Percentiles rank a stretch among this genome's conserved stretches.
Conservation (phyloP, 2,329 filamentous ascomycete species). For the Exophiala sp. region DNA sequence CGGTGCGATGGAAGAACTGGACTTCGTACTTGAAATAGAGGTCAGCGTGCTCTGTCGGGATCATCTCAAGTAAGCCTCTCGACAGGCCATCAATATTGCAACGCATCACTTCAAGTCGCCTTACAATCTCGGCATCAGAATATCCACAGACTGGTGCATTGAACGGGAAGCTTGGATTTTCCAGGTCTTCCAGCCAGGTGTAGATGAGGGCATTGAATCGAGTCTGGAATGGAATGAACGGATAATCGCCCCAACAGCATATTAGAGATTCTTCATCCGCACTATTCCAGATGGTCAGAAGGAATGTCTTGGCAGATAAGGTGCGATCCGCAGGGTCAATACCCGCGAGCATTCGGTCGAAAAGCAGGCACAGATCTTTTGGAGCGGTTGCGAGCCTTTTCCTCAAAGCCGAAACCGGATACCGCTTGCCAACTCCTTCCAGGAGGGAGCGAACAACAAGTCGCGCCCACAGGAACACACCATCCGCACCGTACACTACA, state of each 20-base stretch:
- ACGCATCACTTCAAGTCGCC: neutral
- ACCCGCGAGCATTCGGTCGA: neutral
- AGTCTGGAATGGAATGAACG: too few relatives aligned
- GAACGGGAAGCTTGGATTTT: neutral
- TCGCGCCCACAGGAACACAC: constrained; percentile 7
- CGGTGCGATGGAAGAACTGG: neutral
- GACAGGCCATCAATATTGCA: neutral
- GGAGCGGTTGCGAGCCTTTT: neutral
- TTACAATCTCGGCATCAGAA: neutral
- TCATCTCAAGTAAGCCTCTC: neutral
- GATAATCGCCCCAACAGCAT: too few relatives aligned
- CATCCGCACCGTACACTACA: neutral
- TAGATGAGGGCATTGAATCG: neutral
- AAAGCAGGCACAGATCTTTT: neutral
- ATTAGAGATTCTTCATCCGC: too few relatives aligned
- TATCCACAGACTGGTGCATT: neutral
- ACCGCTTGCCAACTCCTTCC: constrained; percentile 1
- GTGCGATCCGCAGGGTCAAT: neutral
- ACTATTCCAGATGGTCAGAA: neutral
- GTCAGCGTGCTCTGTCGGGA: neutral
- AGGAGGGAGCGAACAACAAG: constrained; percentile 1
- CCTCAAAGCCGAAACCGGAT: neutral
- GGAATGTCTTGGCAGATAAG: neutral
- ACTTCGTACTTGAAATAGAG: neutral
- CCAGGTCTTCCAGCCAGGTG: neutral